Evolutionary conservation across 768 basidiomycete genomes (phyloP), one percentile per base, ranked within the genome.

Genomic region (Boletus pseudo-olivaceus): DNA sequence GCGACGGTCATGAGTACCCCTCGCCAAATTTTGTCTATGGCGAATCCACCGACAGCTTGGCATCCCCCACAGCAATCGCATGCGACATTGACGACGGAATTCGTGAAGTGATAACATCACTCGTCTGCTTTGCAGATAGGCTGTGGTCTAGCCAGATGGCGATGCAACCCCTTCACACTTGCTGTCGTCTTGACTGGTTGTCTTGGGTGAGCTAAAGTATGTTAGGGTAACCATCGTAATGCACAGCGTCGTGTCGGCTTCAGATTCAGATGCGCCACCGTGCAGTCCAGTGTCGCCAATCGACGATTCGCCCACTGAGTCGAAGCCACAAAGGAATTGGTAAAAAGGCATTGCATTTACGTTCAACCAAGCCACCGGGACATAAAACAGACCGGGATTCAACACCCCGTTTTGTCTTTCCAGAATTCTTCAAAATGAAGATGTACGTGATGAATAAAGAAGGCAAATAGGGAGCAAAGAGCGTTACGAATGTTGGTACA

Each of bases 321-420:
- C 15, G 15, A 17, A 50, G 15, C 9, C 27, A n/a, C n/a, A 3
- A 20, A 51, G 4, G 14, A n/a, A 11, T n/a, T 7, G 6, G 12
- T 35, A 27, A 47, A 45, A 49, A 43, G 27, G 46, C 42, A 60
- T 41, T 14, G 19, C 51, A 56, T 58, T 49, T 51, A 46, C 34
- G 11, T 46, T 46, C 23, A 38, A 53, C 32, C 39, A 53, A 50
- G 49, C 37, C 49, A 51, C 39, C 37, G 38, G 37, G 35, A 46
- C 39, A 47, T 23, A 12, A 37, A 61, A 43, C 39, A 49, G 34
- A 43, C 33, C 48, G 54, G 59, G 60, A 54, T 50, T 59, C 38
- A 34, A 59, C 55, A 69, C 47, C 67, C 67, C 59, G 38, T 69
- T 67, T 66, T 59, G 35, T 38, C 35, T 32, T 51, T 51, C 55